These are phyloP conservation scores for Babesia divergens DNA, from an alignment of 169 alveolate genomes.

Conservation along the genomic window DNA sequence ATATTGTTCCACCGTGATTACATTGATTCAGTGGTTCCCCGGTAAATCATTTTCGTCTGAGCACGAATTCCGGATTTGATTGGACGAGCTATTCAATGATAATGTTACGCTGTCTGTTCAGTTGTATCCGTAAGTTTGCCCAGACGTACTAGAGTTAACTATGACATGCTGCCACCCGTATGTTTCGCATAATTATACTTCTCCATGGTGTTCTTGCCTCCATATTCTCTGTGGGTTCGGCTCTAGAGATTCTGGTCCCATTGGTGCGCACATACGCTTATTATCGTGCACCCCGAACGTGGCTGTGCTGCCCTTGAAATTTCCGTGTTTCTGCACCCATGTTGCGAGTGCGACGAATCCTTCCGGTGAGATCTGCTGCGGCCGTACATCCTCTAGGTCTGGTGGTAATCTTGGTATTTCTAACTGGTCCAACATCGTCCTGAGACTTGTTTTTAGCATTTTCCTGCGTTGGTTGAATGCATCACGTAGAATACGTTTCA, in stretches of 20 bases:
- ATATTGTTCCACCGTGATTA: too few relatives aligned
- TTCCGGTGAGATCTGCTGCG: conserved; percentile 68
- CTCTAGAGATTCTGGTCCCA: conserved; percentile 33
- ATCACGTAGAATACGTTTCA: conserved; percentile 59
- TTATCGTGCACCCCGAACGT: conserved; percentile 22
- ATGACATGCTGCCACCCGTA: too few relatives aligned
- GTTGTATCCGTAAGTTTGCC: too few relatives aligned
- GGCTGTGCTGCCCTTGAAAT: conserved; percentile 1
- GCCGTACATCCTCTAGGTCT: conserved; percentile 58
- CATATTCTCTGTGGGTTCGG: conserved; percentile 24
- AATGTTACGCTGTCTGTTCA: too few relatives aligned
- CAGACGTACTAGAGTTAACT: too few relatives aligned
- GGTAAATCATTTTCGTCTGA: too few relatives aligned
- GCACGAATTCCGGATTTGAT: too few relatives aligned
- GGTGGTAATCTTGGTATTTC: conserved; percentile 50
- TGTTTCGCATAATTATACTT: too few relatives aligned
- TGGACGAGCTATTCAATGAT: too few relatives aligned
- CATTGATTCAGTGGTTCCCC: too few relatives aligned
- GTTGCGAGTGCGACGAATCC: conserved; percentile 66
- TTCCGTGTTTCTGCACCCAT: conserved; percentile 37
- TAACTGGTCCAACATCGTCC: conserved; percentile 38
- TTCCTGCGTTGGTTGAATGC: conserved; percentile 71
- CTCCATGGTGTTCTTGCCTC: conserved; percentile 47
- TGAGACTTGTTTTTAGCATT: conserved; percentile 69
- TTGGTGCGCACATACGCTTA: background rate